phyloP scores from a whole-genome alignment of 2,329 filamentous ascomycete species.

The Pyrenophora seminiperda region DNA sequence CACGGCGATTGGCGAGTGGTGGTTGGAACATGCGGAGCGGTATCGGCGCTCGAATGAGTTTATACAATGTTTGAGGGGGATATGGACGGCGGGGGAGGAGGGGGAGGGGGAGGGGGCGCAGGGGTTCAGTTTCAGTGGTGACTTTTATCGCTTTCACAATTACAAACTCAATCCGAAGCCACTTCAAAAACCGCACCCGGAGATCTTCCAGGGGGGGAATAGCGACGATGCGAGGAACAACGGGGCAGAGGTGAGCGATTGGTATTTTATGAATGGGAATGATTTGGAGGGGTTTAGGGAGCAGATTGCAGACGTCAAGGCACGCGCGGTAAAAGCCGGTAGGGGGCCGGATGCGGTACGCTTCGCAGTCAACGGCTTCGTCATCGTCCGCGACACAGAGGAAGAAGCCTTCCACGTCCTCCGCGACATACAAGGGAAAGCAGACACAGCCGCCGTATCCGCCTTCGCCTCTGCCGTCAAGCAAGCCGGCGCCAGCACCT shows the following conservation, averaged over 20 bases:
- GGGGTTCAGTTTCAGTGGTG: conserved; percentile 56
- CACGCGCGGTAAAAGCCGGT: conserved; percentile 52
- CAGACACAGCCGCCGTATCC: conserved; percentile 56
- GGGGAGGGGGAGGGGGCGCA: conserved; percentile 51
- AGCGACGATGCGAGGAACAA: conserved; percentile 58
- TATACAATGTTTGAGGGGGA: conserved; percentile 57
- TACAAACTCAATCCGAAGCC: conserved; percentile 59
- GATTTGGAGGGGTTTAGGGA: conserved; percentile 58
- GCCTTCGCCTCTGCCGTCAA: conserved; percentile 57
- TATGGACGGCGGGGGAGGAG: conserved; percentile 55
- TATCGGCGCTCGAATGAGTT: conserved; percentile 58
- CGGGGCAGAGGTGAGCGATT: conserved; percentile 55
- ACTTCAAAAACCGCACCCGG: conserved; percentile 55
- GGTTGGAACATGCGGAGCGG: conserved; percentile 60
- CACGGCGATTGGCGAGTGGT: conserved; percentile 59
- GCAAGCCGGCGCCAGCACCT: conserved; percentile 56
- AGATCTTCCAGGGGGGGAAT: conserved; percentile 62
- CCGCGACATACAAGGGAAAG: conserved; percentile 60
- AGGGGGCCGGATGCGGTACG: conserved; percentile 53
- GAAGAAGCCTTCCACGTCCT: conserved; percentile 57
- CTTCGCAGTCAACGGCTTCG: conserved; percentile 59
- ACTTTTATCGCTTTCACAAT: conserved; percentile 60
- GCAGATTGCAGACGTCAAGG: conserved; percentile 58
- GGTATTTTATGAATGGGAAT: conserved; percentile 64
- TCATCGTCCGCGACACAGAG: conserved; percentile 57